A percentile compares a stretch with the other conserved stretches of the same genome.
Conservation (phyloP, 352 stramenopile species). For the Pelagophyceae sp. region DNA sequence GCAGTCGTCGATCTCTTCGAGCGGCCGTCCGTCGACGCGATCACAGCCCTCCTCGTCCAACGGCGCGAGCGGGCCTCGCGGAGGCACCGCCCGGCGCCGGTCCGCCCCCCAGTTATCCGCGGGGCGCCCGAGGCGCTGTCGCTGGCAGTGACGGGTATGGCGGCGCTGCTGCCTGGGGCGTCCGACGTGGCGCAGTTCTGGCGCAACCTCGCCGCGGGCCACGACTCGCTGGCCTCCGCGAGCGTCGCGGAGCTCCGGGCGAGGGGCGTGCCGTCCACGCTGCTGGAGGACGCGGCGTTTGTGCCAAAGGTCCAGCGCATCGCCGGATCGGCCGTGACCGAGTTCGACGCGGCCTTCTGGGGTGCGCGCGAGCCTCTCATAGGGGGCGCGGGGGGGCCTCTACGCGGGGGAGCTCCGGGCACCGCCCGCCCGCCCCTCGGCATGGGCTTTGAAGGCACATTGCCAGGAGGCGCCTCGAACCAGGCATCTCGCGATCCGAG, state of each 20-base stretch:
- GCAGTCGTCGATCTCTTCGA: constrained; percentile 63
- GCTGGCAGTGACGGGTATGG: constrained; percentile 14
- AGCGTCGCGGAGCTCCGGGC: neutral
- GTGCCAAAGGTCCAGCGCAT: neutral
- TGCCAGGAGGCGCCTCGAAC: too few species aligned
- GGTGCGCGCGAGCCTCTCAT: too few species aligned
- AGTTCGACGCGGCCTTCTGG: constrained; percentile 27
- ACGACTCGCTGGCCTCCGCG: neutral
- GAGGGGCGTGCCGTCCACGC: neutral
- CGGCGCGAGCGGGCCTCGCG: constrained; percentile 32
- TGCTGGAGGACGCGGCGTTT: neutral
- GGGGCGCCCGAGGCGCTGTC: neutral
- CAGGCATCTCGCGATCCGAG: constrained; percentile 18
- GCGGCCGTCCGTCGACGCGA: constrained; percentile 47
- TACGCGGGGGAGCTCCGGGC: too few species aligned
- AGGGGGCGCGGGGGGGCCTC: too few species aligned
- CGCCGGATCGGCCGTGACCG: neutral
- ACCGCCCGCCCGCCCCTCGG: too few species aligned
- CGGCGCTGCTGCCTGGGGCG: neutral
- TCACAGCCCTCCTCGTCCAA: constrained; percentile 48
- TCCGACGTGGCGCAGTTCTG: neutral
- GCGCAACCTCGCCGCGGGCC: neutral
- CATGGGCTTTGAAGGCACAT: too few species aligned
- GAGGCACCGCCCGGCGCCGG: too few species aligned
- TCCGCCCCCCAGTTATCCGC: too few species aligned